Base-by-base conservation (phyloP, 495 filamentous ascomycete genomes). In the Neurospora sp. region DNA sequence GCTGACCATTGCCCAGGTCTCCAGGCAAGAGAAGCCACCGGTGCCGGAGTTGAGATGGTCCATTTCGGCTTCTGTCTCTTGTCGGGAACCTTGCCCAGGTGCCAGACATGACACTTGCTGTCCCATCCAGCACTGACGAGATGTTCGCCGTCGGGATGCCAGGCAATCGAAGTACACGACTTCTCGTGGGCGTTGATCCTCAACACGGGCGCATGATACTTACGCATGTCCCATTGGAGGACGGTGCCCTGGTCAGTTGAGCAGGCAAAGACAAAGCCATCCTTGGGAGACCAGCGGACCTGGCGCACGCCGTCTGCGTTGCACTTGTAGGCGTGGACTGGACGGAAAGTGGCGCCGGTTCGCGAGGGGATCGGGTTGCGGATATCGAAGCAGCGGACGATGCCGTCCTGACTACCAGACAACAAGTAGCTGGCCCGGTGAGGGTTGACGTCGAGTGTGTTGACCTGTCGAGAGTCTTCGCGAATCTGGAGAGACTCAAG, bases 61-160 rank as follows among this genome's bases (percentile, higher is more conserved):
- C 86, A 88, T 71, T 89, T 87, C 14, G 94, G 87, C 78, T 96
- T 97, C 80, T 94, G 93, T 68, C 92, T 87, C 77, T 92, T 90
- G 74, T 93, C 90, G 38, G 89, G 88, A 38, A 88, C 89, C n/a
- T 87, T 85, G 10, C 91, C 91, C 77, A 98, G 87, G 80, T 98
- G 93, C 96, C 96, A 99, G 40, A 98, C 89, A 78, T 94, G 90
- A 75, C 97, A 92, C 69, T 90, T 91, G 73, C 89, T 89, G 79
- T 99, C 96, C 35, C 87, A 85, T 44, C 94, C 91, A 35, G 91
- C 94, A 77, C 93, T 97, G 44, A 92, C 90, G 17, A 97, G 84
- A 79, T 98, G 92, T 73, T 92, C 92, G 39, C 96, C 96, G 80
- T 98, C 95, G 1, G 93, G 94, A 78, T 99, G 96, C 96, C 96